Evolutionary conservation across 306 rosid genomes (phyloP).

Genomic region (Acmispon strigosus): DNA sequence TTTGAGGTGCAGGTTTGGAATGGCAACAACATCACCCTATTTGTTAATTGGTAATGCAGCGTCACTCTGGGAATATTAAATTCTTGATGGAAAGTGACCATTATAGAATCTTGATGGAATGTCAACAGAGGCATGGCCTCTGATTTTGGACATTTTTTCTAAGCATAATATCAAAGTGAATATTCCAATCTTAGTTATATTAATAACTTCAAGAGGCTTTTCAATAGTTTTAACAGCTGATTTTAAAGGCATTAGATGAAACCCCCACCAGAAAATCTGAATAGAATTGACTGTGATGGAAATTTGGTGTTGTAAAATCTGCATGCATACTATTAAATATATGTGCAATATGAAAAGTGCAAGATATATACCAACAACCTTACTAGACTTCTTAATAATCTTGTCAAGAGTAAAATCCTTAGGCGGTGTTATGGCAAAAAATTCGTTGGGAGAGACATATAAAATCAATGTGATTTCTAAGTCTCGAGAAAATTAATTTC

Average conservation of each 20-base stretch:
- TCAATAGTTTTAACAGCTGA: not conserved
- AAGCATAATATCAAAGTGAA: not conserved
- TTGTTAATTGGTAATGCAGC: slow-evolving; percentile 31
- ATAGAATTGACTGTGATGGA: slow-evolving; percentile 1
- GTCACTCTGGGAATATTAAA: slow-evolving; percentile 28
- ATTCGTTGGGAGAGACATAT: too few relatives aligned
- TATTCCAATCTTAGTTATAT: not conserved
- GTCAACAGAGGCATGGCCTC: slow-evolving; percentile 23
- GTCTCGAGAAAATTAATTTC: too few relatives aligned
- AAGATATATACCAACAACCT: too few relatives aligned
- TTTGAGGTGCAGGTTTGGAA: slow-evolving; percentile 28
- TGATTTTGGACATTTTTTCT: not conserved
- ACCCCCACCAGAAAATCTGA: not conserved
- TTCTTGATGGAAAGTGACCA: slow-evolving; percentile 31
- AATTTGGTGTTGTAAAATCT: not conserved
- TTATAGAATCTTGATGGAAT: slow-evolving; percentile 26
- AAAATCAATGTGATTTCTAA: too few relatives aligned
- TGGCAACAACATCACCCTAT: slow-evolving; percentile 24
- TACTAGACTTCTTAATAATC: too few relatives aligned
- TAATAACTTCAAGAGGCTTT: not conserved
- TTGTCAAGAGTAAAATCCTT: too few relatives aligned
- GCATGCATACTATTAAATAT: not conserved
- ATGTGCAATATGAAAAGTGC: not conserved
- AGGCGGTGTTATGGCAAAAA: too few relatives aligned
- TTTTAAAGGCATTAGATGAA: too few relatives aligned